These are phyloP conservation scores for Chloranthus sessilifolius DNA, from an alignment of 164 flowering plant genomes.

Conservation along the genomic window DNA sequence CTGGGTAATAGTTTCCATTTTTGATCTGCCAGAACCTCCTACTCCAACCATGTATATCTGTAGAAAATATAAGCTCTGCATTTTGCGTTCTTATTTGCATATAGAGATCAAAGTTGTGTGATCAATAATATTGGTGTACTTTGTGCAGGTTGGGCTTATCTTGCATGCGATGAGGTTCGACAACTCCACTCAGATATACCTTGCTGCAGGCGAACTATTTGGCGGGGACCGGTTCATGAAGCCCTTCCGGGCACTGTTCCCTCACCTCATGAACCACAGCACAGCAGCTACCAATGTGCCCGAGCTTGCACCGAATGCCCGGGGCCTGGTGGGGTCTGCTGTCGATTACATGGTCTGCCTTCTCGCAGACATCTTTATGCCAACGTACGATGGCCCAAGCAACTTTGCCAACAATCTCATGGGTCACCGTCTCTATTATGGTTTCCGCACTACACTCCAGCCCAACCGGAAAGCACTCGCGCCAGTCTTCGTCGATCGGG, in stretches of 20 bases:
- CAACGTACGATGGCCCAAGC: slow-evolving; percentile 99
- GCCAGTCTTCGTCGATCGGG: slow-evolving; percentile 69
- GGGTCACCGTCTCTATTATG: slow-evolving; percentile 94
- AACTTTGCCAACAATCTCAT: slow-evolving; percentile 97
- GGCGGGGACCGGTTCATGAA: slow-evolving; percentile 96
- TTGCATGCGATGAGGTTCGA: slow-evolving; percentile 84
- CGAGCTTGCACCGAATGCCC: slow-evolving; percentile 53
- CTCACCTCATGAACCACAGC: slow-evolving; percentile 82
- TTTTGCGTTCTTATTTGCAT: too few relatives aligned
- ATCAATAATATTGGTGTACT: too few relatives aligned
- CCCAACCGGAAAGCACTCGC: slow-evolving; percentile 95
- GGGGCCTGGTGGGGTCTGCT: slow-evolving; percentile 85
- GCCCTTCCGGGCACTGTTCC: slow-evolving; percentile 76
- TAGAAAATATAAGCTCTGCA: too few relatives aligned
- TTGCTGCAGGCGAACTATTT: slow-evolving; percentile 95
- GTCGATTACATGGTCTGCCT: slow-evolving; percentile 99
- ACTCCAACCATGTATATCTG: too few relatives aligned
- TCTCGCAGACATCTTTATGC: slow-evolving; percentile 91
- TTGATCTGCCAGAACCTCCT: too few relatives aligned
- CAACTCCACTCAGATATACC: slow-evolving; percentile 85
- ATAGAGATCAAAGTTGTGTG: too few relatives aligned
- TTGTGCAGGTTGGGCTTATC: slow-evolving; percentile 88
- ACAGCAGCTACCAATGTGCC: slow-evolving; percentile 65
- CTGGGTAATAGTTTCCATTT: too few relatives aligned
- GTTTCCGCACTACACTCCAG: slow-evolving; percentile 78